phyloP scores from a whole-genome alignment of 345 rosid species.

The Luvunga scandens region DNA sequence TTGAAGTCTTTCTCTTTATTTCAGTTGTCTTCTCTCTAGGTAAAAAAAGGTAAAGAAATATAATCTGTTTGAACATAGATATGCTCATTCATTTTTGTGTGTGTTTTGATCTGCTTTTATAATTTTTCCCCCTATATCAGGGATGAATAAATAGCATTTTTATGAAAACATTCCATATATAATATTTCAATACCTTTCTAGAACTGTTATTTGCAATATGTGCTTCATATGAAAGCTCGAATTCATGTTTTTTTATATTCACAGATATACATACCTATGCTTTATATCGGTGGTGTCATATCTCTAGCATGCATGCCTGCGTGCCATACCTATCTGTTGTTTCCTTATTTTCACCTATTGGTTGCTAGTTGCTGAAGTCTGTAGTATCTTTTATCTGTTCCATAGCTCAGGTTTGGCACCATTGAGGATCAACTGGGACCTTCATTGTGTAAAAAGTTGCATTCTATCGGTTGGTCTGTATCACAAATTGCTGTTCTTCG shows the following conservation, averaged over 20 bases:
- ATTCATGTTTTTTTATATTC: neutral
- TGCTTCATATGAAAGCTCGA: neutral
- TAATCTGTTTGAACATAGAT: neutral
- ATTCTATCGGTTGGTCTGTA: conserved; percentile 77
- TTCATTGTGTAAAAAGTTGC: conserved; percentile 68
- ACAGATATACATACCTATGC: neutral
- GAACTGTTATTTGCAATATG: neutral
- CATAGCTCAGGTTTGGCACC: conserved; percentile 99
- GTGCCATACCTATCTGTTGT: neutral
- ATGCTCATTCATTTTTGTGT: neutral
- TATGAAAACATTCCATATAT: neutral
- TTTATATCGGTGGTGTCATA: neutral
- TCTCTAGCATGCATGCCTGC: neutral
- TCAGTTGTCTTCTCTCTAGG: neutral
- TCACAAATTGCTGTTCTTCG: conserved; percentile 55
- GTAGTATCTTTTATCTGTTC: conserved; percentile 49
- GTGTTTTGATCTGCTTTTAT: neutral
- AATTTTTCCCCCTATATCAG: neutral
- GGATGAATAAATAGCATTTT: neutral
- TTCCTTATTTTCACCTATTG: neutral
- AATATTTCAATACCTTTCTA: neutral
- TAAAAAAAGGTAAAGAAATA: neutral
- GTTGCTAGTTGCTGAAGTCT: conserved; percentile 32
- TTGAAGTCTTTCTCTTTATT: conserved; percentile 1
- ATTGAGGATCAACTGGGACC: conserved; percentile 88